Percentiles rank a stretch among this genome's conserved stretches.
phyloP scores from a whole-genome alignment of 805 yeast species.

The Ogataea thermomethanolica region DNA sequence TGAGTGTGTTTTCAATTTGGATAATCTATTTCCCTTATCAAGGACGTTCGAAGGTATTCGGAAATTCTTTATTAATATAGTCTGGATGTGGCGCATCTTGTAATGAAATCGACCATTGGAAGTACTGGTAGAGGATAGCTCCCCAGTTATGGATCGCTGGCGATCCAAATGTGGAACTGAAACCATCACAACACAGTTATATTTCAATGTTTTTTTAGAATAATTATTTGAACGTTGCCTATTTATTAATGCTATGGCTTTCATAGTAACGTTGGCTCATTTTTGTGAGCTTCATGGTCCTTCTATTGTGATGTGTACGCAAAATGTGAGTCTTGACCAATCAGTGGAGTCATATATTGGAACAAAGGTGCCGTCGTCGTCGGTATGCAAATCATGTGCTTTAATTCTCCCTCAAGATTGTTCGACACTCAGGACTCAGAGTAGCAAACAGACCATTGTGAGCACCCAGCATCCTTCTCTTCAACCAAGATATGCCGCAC shows the following conservation, averaged over 20 bases:
- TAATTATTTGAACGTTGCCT: not conserved
- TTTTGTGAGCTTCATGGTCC: conserved; percentile 83
- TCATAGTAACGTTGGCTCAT: conserved; percentile 58
- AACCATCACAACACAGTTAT: conserved; percentile 12
- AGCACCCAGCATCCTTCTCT: conserved; percentile 62
- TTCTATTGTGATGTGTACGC: conserved; percentile 60
- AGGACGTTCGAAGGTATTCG: conserved; percentile 1
- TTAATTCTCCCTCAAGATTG: conserved; percentile 44
- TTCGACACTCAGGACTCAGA: conserved; percentile 30
- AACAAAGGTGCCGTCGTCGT: conserved; percentile 34
- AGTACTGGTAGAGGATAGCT: conserved; percentile 1
- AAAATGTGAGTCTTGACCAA: conserved; percentile 28
- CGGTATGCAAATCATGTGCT: conserved; percentile 57
- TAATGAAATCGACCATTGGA: conserved; percentile 14
- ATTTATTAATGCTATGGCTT: conserved; percentile 29
- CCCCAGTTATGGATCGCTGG: conserved; percentile 3
- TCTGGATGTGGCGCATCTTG: conserved; percentile 27
- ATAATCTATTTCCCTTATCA: conserved; percentile 1
- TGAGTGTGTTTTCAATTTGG: conserved; percentile 12
- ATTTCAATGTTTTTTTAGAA: not conserved
- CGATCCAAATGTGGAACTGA: conserved; percentile 21
- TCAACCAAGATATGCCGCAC: conserved; percentile 47
- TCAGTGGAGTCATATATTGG: conserved; percentile 35
- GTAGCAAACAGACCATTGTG: conserved; percentile 34
- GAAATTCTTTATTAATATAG: conserved; percentile 19